Base-by-base conservation (phyloP, 768 basidiomycete species). In the Suillus variegatus region DNA sequence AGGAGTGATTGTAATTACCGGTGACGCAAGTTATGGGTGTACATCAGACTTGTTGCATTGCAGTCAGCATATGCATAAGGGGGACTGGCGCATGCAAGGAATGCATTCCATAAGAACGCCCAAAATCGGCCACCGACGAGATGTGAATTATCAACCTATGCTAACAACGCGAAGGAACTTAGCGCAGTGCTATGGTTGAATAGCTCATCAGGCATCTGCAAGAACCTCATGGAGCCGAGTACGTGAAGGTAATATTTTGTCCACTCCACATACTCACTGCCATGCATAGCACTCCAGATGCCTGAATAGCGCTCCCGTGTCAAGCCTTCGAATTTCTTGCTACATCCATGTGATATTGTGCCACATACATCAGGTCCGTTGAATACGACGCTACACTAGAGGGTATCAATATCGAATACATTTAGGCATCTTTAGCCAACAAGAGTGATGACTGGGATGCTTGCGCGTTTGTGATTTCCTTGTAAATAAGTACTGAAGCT, bases 401-500 rank as follows among this genome's bases (percentile, higher is more conserved):
- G 38, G 57, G 57, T 58, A 58, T 58, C 38, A 40, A 40, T 58
- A 25, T 41, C 22, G 1, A 40, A 25, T 41, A 41, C 16, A 41
- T 58, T 58, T 41, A 58, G 38, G 57, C 22, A 5, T 58, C 57
- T 25, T 22, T 38, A 28, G 16, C 9, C 16, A 58, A 41, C 22
- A 58, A 58, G 22, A 41, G 57, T 9, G 57, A 58, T 58, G 57
- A 10, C 38, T 41, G 38, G 8, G 22, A 25, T 41, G 38, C 22
- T 40, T 58, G 38, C 22, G 38, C 38, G 40, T 40, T 73, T 49
- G 80, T 82, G 40, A 86, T 82, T 70, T 86, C 85, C 52, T 81
- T 77, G 71, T 85, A 86, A 70, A 86, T 86, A 54, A 84, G 73
- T 46, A 82, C 72, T 68, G 65, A 55, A 41, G 32, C 41, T 35